These are phyloP conservation scores for Pseudonitzschia pungens DNA, from an alignment of 108 stramenopile genomes.

Conservation along the genomic window DNA sequence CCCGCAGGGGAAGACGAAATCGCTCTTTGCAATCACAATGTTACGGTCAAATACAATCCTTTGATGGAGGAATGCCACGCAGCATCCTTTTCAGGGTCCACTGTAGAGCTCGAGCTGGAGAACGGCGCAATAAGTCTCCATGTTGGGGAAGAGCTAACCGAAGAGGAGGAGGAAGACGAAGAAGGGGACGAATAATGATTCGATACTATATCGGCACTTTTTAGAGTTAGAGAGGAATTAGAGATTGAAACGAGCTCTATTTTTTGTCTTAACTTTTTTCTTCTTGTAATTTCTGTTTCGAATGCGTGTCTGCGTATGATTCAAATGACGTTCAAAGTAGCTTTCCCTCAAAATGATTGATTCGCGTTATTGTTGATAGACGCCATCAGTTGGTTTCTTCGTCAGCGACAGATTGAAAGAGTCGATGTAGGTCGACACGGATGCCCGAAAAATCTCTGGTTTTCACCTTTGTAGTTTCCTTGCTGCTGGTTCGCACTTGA, in stretches of 20 bases:
- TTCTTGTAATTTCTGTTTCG: no score
- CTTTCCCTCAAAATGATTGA: no score
- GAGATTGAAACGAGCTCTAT: no score
- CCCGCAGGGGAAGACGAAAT: constrained; percentile 74
- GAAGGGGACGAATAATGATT: neutral
- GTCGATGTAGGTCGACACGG: neutral
- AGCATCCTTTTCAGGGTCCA: constrained; percentile 28
- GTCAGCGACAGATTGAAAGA: neutral
- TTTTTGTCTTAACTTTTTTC: no score
- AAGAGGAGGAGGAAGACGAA: constrained; percentile 30
- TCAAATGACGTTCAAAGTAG: no score
- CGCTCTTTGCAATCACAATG: constrained; percentile 65
- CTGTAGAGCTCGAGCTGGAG: constrained; percentile 42
- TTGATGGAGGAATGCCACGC: constrained; percentile 67
- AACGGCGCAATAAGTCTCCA: constrained; percentile 45
- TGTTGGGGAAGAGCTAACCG: constrained; percentile 52
- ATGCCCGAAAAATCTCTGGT: neutral
- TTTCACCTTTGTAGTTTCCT: neutral
- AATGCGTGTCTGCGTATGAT: no score
- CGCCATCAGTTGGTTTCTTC: no score
- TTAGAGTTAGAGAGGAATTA: no score
- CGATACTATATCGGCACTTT: no score
- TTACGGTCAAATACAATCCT: constrained; percentile 60
- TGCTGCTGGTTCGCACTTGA: neutral
- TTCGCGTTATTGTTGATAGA: no score